Base-by-base conservation (phyloP, 2,329 filamentous ascomycete genomes). In the Fusarium denticulatum region DNA sequence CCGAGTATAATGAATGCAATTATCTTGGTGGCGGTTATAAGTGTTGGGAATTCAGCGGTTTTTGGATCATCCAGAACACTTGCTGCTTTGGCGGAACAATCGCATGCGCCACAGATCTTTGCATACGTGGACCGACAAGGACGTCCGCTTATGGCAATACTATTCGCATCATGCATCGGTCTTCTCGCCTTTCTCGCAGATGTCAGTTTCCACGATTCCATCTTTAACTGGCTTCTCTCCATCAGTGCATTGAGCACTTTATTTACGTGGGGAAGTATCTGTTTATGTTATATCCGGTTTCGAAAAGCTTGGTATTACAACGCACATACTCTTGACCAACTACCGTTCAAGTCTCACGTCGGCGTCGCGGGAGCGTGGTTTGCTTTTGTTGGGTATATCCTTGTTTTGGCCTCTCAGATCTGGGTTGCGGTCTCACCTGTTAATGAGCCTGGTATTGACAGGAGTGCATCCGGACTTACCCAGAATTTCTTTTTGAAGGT, bases 1-100 rank as follows among this genome's bases (percentile, higher is more conserved):
- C 94, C 94, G 2, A 95, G 93, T 1, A 88, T 98, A 62, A 97
- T 98, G 93, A 98, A 98, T 81, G 91, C 90, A n/a, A 94, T 98
- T 63, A 97, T 98, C 81, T 90, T 98, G 78, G 91, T 97, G 71
- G 93, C 95, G 28, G 95, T 97, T 13, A 86, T 98, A 36, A 97
- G 94, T 3, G 95, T 98, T 64, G 95, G 95, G 56, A 98, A 97
- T 82, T 96, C 94, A 6, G 91, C 95, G 70, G 92, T 98, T 65
- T 98, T 97, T 79, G 96, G 95, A 34, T 96, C 94, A 16, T 97
- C 94, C 2, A 91, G 96, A 76, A 98, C 95, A 1, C 89, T 98
- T 4, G 94, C 94, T 36, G 95, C 95, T 3, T 88, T 98, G 2
- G 95, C 95, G 36, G 94, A 97, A 81, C 94, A 97, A 81, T 89